These are phyloP conservation scores for Narthecium ossifragum DNA, from an alignment of 106 monocot genomes.

Conservation along the genomic window DNA sequence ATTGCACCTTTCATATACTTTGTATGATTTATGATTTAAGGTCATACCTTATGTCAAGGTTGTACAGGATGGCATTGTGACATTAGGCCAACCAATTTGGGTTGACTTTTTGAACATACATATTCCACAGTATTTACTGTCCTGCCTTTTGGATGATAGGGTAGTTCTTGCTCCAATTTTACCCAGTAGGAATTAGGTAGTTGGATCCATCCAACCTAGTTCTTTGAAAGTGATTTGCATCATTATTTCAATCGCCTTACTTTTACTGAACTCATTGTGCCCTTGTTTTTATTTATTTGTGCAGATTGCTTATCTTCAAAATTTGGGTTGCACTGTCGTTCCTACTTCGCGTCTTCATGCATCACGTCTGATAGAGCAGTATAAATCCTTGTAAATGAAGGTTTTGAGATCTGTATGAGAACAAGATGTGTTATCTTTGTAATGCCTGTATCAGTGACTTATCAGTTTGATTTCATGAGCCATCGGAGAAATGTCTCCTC, in stretches of 20 bases:
- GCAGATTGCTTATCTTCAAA: slow-evolving; percentile 79
- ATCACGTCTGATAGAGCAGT: slow-evolving; percentile 81
- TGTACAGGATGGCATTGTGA: no score
- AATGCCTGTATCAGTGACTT: no score
- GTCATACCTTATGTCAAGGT: no score
- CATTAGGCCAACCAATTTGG: no score
- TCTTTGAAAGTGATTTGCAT: not conserved
- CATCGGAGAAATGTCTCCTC: no score
- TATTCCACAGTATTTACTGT: not conserved
- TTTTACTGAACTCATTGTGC: not conserved
- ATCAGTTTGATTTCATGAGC: no score
- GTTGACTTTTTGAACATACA: no score
- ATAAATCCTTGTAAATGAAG: slow-evolving; percentile 76
- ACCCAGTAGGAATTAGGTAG: no score
- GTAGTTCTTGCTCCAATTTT: no score
- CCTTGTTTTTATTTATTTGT: not conserved
- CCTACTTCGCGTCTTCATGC: slow-evolving; percentile 91
- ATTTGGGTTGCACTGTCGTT: slow-evolving; percentile 66
- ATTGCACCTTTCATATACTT: not conserved
- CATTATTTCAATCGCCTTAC: not conserved
- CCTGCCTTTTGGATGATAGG: not conserved
- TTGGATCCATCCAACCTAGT: no score
- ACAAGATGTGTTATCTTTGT: no score
- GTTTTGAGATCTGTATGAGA: not conserved
- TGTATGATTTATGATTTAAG: not conserved